A percentile compares a stretch with the other conserved stretches of the same genome.
phyloP scores from a whole-genome alignment of 768 basidiomycete genomes.

The Phanerochaete sordida region DNA sequence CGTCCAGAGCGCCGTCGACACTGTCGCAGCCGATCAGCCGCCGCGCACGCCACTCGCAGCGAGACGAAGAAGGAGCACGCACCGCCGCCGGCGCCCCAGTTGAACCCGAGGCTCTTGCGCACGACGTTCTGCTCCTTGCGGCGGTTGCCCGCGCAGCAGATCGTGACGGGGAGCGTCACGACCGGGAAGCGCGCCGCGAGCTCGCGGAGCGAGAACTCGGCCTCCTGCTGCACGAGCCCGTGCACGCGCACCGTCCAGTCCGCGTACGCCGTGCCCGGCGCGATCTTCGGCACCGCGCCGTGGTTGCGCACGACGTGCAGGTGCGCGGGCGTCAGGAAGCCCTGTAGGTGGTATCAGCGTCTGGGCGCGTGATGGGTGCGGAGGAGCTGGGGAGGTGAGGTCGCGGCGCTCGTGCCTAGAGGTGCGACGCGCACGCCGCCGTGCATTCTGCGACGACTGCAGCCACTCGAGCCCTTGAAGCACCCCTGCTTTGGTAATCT shows the following conservation, averaged over 20 bases:
- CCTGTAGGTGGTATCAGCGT: conserved; percentile 5
- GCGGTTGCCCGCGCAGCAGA: conserved; percentile 64
- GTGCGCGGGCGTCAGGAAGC: conserved; percentile 21
- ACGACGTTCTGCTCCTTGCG: conserved; percentile 66
- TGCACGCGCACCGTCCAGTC: conserved; percentile 44
- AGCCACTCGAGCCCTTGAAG: too few species aligned
- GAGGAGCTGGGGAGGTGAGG: too few species aligned
- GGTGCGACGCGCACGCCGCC: too few species aligned
- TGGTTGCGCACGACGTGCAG: conserved; percentile 43
- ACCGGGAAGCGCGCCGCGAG: conserved; percentile 43
- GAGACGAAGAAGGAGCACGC: neutral
- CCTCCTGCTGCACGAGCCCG: conserved; percentile 36
- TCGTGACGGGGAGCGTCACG: conserved; percentile 56
- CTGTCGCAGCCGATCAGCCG: conserved; percentile 12
- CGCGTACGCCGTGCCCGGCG: conserved; percentile 28
- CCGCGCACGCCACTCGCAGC: neutral
- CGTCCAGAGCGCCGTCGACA: conserved; percentile 55
- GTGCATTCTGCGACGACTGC: too few species aligned
- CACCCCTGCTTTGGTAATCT: too few species aligned
- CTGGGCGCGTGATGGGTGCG: too few species aligned
- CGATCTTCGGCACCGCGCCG: conserved; percentile 51
- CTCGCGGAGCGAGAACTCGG: conserved; percentile 41
- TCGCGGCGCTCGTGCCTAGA: too few species aligned
- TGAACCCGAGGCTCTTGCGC: conserved; percentile 51
- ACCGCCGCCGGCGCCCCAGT: conserved; percentile 50